phyloP scores from a whole-genome alignment of 768 basidiomycete species.

The Cytidiella melzeri region DNA sequence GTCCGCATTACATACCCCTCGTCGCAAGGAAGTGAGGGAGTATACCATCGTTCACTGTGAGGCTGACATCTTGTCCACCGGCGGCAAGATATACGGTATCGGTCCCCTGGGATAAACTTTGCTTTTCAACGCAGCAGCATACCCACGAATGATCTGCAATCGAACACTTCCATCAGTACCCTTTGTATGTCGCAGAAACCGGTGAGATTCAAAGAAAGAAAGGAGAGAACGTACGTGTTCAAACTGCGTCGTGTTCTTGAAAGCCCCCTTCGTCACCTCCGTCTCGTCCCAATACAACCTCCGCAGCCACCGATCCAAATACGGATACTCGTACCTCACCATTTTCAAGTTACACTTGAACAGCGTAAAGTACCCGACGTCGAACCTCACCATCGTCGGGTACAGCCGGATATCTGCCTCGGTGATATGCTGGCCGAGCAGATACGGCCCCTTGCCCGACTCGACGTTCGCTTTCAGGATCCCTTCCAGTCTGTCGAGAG shows the following conservation, averaged over 20 bases:
- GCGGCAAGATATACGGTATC: not conserved
- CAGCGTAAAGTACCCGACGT: constrained; percentile 86
- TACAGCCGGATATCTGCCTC: constrained; percentile 84
- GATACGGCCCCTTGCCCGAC: constrained; percentile 63
- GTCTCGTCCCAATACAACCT: constrained; percentile 87
- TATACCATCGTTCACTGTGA: no score
- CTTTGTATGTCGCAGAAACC: not conserved
- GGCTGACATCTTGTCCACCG: no score
- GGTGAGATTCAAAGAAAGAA: no score
- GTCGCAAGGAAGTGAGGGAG: no score
- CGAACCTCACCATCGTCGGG: constrained; percentile 91
- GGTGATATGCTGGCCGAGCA: constrained; percentile 76
- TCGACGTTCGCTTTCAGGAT: constrained; percentile 33
- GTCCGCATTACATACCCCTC: no score
- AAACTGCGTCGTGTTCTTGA: constrained; percentile 84
- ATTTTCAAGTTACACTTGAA: constrained; percentile 91
- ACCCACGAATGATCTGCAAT: not conserved
- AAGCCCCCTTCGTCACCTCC: constrained; percentile 41
- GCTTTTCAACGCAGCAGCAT: not conserved
- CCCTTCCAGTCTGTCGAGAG: constrained; percentile 77
- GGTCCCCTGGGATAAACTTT: not conserved
- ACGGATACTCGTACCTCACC: constrained; percentile 84
- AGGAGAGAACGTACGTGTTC: constrained; percentile 48
- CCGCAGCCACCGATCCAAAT: constrained; percentile 78
- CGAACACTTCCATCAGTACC: not conserved